Evolutionary conservation across 768 basidiomycete species (phyloP).

Genomic region (Ephemerocybe angulata): DNA sequence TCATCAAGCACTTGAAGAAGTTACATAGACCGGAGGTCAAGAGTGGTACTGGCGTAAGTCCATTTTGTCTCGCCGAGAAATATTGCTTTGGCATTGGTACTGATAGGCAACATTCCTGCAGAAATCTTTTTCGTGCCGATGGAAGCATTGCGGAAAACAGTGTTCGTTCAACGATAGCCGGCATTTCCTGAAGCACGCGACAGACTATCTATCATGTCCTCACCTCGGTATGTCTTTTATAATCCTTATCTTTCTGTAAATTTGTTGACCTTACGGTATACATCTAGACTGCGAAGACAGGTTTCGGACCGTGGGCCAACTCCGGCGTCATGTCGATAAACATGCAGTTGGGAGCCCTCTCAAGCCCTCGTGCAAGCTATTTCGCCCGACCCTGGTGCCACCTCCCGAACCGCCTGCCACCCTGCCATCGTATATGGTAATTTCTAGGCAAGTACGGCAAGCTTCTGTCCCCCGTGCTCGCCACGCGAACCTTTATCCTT

Average conservation of each 20-base stretch:
- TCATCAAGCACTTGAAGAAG: constrained; percentile 47
- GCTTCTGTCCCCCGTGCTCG: constrained; percentile 46
- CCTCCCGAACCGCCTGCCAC: constrained; percentile 36
- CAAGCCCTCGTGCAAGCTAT: constrained; percentile 34
- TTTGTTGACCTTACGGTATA: constrained; percentile 9
- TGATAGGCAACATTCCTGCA: too few species aligned
- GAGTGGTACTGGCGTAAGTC: constrained; percentile 15
- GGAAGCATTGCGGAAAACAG: constrained; percentile 52
- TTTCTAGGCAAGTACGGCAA: constrained; percentile 40
- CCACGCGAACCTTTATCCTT: constrained; percentile 49
- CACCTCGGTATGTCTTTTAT: constrained; percentile 42
- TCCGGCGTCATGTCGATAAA: constrained; percentile 41
- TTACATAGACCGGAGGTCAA: constrained; percentile 28
- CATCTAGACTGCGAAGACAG: constrained; percentile 48
- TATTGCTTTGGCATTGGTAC: too few species aligned
- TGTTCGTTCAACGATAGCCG: constrained; percentile 35
- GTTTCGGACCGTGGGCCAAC: constrained; percentile 43
- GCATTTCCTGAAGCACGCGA: constrained; percentile 53
- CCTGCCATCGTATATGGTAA: constrained; percentile 50
- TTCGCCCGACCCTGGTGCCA: constrained; percentile 26
- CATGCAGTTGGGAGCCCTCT: constrained; percentile 30
- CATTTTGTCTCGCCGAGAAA: too few species aligned
- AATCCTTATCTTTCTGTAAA: background rate
- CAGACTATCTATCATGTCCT: constrained; percentile 40
- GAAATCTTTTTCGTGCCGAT: constrained; percentile 46